Conservation (phyloP, 2,329 filamentous ascomycete genomes). For the Orbilia oligospora region DNA sequence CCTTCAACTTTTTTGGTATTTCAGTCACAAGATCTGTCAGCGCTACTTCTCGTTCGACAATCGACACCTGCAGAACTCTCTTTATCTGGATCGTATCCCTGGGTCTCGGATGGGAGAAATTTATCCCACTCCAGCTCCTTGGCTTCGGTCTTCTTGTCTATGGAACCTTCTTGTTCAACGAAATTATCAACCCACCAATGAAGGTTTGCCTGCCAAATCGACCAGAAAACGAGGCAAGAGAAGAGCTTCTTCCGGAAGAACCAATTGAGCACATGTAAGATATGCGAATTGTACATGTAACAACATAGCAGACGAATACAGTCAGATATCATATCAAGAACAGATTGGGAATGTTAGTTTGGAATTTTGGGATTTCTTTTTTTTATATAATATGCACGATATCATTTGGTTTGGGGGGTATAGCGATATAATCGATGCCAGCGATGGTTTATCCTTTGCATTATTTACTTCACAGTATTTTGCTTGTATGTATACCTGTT, state of each 20-base stretch:
- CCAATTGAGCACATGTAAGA: slow-evolving; percentile 79
- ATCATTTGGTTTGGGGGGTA: slow-evolving; percentile 28
- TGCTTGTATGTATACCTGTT: not conserved
- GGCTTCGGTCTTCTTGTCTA: slow-evolving; percentile 94
- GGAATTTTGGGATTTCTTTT: slow-evolving; percentile 1
- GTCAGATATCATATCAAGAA: not conserved
- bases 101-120: slow-evolving; percentile 93
- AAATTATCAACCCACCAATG: slow-evolving; percentile 86
- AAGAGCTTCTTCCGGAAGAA: slow-evolving; percentile 81
- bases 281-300: slow-evolving; percentile 46
- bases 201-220: slow-evolving; percentile 72
- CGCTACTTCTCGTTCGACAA: slow-evolving; percentile 93
- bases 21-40: slow-evolving; percentile 91
- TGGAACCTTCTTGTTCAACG: slow-evolving; percentile 96
- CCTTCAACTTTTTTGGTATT: slow-evolving; percentile 98
- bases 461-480: not conserved
- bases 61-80: slow-evolving; percentile 95
- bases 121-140: slow-evolving; percentile 95
- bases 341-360: slow-evolving; percentile 39
- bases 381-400: slow-evolving; percentile 21
- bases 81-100: slow-evolving; percentile 99
- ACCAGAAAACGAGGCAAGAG: slow-evolving; percentile 58
- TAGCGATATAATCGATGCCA: slow-evolving; percentile 42
- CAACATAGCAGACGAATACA: slow-evolving; percentile 7
- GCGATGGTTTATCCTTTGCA: slow-evolving; percentile 27